Evolutionary conservation across 208 protist genomes (phyloP).

Genomic region (Wallacemonas sp.): DNA sequence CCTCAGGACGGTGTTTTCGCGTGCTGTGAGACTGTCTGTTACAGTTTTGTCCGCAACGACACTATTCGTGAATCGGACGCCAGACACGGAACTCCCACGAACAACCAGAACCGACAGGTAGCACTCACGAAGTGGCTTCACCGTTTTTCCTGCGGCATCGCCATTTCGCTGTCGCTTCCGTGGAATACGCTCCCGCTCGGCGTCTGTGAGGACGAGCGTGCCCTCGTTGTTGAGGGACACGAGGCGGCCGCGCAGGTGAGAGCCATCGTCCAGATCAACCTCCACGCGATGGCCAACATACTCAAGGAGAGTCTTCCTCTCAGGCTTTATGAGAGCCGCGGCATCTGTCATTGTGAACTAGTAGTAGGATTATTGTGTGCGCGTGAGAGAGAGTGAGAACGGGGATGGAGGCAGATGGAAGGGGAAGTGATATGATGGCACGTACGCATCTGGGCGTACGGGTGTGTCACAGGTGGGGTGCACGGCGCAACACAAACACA

Average conservation of each 20-base stretch:
- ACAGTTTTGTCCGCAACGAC: conserved; percentile 70
- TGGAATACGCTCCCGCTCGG: conserved; percentile 51
- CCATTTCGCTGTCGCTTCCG: conserved; percentile 39
- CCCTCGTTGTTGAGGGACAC: conserved; percentile 64
- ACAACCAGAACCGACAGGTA: conserved; percentile 80
- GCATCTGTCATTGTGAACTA: neutral
- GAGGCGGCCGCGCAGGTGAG: conserved; percentile 65
- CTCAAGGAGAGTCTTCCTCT: conserved; percentile 47
- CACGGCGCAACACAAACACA: too few relatives aligned
- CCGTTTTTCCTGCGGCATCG: conserved; percentile 19
- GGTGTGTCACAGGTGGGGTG: too few relatives aligned
- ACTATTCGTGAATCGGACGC: conserved; percentile 59
- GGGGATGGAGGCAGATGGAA: conserved; percentile 7
- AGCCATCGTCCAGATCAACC: conserved; percentile 72
- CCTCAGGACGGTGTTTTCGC: conserved; percentile 38
- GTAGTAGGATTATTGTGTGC: too few relatives aligned
- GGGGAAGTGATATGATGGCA: conserved; percentile 1
- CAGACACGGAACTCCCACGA: conserved; percentile 57
- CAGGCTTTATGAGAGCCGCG: conserved; percentile 16
- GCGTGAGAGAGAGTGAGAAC: conserved; percentile 12
- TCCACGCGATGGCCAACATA: conserved; percentile 69
- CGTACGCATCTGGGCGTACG: too few relatives aligned
- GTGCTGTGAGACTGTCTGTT: conserved; percentile 50
- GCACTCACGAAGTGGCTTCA: conserved; percentile 43
- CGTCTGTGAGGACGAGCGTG: conserved; percentile 81